A percentile compares a stretch with the other conserved stretches of the same genome.
phyloP scores from a whole-genome alignment of 176 grass and related monocot species.

The Carex myosuroides region DNA sequence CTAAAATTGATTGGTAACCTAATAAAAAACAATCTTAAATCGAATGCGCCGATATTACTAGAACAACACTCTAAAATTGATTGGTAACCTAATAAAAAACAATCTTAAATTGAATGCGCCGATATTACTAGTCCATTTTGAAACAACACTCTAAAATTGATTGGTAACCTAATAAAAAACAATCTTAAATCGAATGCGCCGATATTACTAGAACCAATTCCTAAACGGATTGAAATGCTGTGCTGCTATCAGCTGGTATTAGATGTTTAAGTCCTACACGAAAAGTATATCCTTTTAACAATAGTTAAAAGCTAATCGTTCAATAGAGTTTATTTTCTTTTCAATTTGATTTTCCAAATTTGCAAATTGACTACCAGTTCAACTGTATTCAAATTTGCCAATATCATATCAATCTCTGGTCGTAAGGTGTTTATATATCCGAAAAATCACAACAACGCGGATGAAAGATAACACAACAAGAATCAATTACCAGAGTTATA shows the following conservation, averaged over 20 bases:
- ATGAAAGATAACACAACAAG: not conserved
- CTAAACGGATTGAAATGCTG: too few relatives aligned
- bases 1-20: too few relatives aligned
- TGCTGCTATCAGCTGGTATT: not conserved
- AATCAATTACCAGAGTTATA: not conserved
- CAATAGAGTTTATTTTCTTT: not conserved
- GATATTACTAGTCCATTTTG: not conserved
- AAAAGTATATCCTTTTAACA: not conserved
- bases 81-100: too few relatives aligned
- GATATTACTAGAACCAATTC: too few relatives aligned
- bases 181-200: too few relatives aligned
- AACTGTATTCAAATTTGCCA: not conserved
- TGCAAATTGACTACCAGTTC: not conserved
- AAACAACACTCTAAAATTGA: too few relatives aligned
- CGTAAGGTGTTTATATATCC: not conserved
- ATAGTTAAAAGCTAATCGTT: not conserved
- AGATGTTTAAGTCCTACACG: not conserved
- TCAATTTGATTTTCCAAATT: not conserved
- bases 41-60: too few relatives aligned
- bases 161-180: too few relatives aligned
- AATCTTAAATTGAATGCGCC: too few relatives aligned
- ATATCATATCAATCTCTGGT: not conserved
- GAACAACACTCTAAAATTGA: too few relatives aligned
- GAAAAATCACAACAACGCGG: not conserved
- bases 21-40: too few relatives aligned